These are phyloP conservation scores for barrel medic (Medicago truncatula) DNA, from an alignment of 306 rosid species.

Conservation along the genomic window DNA sequence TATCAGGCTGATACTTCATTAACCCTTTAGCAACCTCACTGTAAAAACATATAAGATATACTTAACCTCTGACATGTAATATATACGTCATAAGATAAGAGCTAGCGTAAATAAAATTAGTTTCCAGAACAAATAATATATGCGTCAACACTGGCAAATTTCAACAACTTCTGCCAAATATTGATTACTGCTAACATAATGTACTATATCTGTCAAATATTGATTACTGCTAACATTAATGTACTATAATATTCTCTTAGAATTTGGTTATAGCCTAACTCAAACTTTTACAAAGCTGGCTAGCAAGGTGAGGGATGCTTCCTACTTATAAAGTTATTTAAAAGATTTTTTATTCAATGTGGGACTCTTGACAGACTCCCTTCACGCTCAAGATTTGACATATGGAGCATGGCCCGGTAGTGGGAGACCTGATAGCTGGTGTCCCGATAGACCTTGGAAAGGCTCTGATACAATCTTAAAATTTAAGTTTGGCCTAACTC, in stretches of 20 bases:
- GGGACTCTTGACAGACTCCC: not conserved
- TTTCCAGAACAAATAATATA: constrained; percentile 7
- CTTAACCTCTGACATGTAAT: constrained; percentile 13
- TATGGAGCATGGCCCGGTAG: not conserved
- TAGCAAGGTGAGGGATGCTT: not conserved
- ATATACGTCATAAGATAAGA: constrained; percentile 29
- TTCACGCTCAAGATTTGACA: not conserved
- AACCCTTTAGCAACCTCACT: constrained; percentile 90
- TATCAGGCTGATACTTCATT: constrained; percentile 98
- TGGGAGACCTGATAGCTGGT: not conserved
- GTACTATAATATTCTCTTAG: not conserved
- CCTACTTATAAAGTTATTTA: not conserved
- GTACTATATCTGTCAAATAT: too few relatives aligned
- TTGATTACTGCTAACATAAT: not conserved
- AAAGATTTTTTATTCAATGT: not conserved
- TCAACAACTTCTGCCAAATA: constrained; percentile 2
- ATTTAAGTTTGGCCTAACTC: not conserved
- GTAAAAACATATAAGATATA: constrained; percentile 23
- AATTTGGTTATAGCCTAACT: not conserved
- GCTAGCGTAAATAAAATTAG: not conserved
- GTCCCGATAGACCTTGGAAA: not conserved
- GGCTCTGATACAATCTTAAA: too few relatives aligned
- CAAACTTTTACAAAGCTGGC: not conserved
- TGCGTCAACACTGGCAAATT: constrained; percentile 18
- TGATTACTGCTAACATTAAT: too few relatives aligned